phyloP scores from a whole-genome alignment of 305 asterid species.

The Salvia sclarea region DNA sequence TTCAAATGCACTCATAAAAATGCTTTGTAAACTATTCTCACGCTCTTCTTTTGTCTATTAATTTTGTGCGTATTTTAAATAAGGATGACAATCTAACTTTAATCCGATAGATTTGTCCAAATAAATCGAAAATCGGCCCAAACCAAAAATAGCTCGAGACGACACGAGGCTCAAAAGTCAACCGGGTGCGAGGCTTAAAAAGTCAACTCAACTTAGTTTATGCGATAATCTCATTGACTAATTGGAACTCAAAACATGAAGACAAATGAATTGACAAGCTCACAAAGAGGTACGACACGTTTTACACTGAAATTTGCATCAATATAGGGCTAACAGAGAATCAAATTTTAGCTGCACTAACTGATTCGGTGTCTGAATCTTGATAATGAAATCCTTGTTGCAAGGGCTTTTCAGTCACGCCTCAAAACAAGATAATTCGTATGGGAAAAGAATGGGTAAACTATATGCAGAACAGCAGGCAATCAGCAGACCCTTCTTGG shows the following conservation, averaged over 20 bases:
- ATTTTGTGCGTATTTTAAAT: too few species aligned
- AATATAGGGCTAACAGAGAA: too few species aligned
- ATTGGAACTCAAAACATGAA: too few species aligned
- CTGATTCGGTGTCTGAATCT: not conserved
- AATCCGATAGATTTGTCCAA: too few species aligned
- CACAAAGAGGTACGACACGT: not conserved
- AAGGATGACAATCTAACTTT: too few species aligned
- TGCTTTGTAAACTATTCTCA: not conserved
- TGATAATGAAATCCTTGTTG: not conserved
- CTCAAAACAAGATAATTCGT: constrained; percentile 4
- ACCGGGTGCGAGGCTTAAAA: too few species aligned
- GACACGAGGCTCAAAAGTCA: too few species aligned
- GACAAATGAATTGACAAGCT: not conserved
- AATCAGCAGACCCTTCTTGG: constrained; percentile 8
- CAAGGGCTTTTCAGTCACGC: not conserved
- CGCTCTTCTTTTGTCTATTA: not conserved
- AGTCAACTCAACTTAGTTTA: too few species aligned
- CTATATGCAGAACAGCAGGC: constrained; percentile 15
- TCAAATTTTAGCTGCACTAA: not conserved
- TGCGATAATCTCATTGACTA: too few species aligned
- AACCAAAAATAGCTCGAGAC: not conserved
- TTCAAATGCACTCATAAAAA: constrained; percentile 7
- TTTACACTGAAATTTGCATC: constrained; percentile 10
- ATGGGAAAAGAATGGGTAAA: constrained; percentile 25
- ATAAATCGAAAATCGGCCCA: too few species aligned